Base-by-base conservation (phyloP, 129 eudicot species). In the Oenanthe sinensis region DNA sequence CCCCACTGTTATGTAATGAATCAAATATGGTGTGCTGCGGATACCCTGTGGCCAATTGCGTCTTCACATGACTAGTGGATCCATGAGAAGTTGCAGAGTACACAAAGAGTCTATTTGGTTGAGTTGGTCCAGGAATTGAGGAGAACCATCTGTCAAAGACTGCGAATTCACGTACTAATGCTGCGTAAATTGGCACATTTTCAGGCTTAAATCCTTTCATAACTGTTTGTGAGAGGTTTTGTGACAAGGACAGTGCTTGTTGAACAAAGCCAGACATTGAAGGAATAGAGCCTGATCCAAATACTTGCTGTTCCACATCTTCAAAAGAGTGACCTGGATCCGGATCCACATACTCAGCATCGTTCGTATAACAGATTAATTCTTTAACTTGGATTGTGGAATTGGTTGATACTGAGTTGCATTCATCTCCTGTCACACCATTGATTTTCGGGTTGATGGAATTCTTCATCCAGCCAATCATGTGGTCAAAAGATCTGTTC, bases 81-180 rank as follows among this genome's bases (percentile, higher is more conserved):
- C 99, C 99, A 83, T 95, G 97, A 43, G 97, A 91, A 72, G 99
- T 91, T 26, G 96, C 99, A 10, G 99, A 95, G 82, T 95, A 95
- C 39, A 92, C 96, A 83, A 95, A 95, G 9, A 95, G 84, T 77
- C 99, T 82, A n/a, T 95, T 95, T 47, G 99, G 99, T 75, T 95
- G 99, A 33, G 99, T 95, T 50, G 99, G 99, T 60, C 99, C 99
- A 12, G 99, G 99, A 22, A 95, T 90, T 10, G 99, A 86, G 8
- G 91, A 87, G 80, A 95, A 95, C 99, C 99, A 95, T 68, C 97
- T 79, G 28, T 95, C 99, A 24, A 95, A 95, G 12, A 95, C 96
- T 0, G 97, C 97, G 15, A 92, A 95, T 81, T 95, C 96, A 24
- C 79, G 74, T 24, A 92, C 94, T 52, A 95, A 63, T 77, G 78